A percentile compares a stretch with the other conserved stretches of the same genome.
Conservation (phyloP, 2,329 filamentous ascomycete genomes). For the Epichloe gansuensis region DNA sequence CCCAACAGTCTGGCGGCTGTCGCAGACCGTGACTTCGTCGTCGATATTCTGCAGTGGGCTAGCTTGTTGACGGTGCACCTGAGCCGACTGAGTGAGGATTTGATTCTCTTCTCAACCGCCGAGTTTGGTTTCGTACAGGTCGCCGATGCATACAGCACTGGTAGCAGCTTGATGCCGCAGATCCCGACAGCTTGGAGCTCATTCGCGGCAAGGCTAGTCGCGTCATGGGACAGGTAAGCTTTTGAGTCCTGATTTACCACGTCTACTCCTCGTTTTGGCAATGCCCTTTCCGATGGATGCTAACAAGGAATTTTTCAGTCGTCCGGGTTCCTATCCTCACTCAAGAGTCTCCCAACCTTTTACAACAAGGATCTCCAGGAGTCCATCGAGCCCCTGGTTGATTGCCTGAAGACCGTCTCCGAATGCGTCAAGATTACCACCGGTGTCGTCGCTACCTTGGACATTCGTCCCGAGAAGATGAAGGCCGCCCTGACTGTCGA, state of each 20-base stretch:
- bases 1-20: slow-evolving; percentile 61
- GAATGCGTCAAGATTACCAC: background rate
- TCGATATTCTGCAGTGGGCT: slow-evolving; percentile 44
- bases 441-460: slow-evolving; percentile 1
- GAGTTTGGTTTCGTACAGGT: slow-evolving; percentile 2
- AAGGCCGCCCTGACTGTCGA: slow-evolving; percentile 4
- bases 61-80: slow-evolving; percentile 10
- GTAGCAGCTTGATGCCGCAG: slow-evolving; percentile 1
- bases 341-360: slow-evolving; percentile 2
- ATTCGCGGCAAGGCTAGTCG: slow-evolving; percentile 17
- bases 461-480: slow-evolving; percentile 5
- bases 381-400: background rate
- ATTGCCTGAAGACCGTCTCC: background rate
- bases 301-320: background rate
- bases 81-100: background rate
- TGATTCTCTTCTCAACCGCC: slow-evolving; percentile 1
- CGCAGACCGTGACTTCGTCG: slow-evolving; percentile 59
- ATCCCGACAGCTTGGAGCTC: slow-evolving; percentile 13
- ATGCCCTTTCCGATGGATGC: background rate
- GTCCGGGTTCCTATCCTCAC: background rate
- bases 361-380: slow-evolving; percentile 5
- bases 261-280: background rate
- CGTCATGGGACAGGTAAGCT: slow-evolving; percentile 11
- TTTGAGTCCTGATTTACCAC: background rate
- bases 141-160: slow-evolving; percentile 1